Percentiles rank a stretch among this genome's conserved stretches.
phyloP scores from a whole-genome alignment of 208 protist species.

The Vickermania ingenoplastis region DNA sequence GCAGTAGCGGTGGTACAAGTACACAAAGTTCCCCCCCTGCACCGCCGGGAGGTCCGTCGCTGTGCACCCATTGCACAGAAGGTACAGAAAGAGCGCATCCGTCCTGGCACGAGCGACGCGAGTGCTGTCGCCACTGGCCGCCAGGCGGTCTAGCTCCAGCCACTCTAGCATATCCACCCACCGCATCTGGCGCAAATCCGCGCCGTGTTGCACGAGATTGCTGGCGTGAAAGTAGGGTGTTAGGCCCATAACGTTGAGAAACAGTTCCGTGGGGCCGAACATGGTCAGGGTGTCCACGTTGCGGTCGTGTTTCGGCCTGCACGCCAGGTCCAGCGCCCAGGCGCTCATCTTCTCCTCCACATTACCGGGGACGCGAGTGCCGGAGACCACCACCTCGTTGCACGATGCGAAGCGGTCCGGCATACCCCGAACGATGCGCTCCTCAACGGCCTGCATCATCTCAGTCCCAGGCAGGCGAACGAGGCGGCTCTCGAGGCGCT shows the following conservation, averaged over 20 bases:
- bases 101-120: constrained; percentile 42
- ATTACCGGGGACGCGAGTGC: constrained; percentile 46
- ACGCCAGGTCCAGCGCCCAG: constrained; percentile 81
- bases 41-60: constrained; percentile 38
- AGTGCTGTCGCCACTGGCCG: constrained; percentile 29
- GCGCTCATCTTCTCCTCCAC: constrained; percentile 77
- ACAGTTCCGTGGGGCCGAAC: constrained; percentile 55
- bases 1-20: constrained; percentile 44
- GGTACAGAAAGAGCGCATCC: constrained; percentile 60
- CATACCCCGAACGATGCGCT: constrained; percentile 65
- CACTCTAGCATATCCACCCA: constrained; percentile 55
- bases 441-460: constrained; percentile 70
- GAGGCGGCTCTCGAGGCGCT: constrained; percentile 35
- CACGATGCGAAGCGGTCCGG: constrained; percentile 34
- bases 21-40: constrained; percentile 17
- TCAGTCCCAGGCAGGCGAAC: constrained; percentile 49
- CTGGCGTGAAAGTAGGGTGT: constrained; percentile 63
- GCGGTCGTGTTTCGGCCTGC: constrained; percentile 35
- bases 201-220: constrained; percentile 38
- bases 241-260: constrained; percentile 53
- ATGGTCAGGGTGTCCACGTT: constrained; percentile 56
- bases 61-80: constrained; percentile 49
- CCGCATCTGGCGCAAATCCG: constrained; percentile 46
- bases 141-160: constrained; percentile 42
- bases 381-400: constrained; percentile 61